phyloP scores from a whole-genome alignment of 2,329 filamentous ascomycete genomes.

The Cordyceps javanica region DNA sequence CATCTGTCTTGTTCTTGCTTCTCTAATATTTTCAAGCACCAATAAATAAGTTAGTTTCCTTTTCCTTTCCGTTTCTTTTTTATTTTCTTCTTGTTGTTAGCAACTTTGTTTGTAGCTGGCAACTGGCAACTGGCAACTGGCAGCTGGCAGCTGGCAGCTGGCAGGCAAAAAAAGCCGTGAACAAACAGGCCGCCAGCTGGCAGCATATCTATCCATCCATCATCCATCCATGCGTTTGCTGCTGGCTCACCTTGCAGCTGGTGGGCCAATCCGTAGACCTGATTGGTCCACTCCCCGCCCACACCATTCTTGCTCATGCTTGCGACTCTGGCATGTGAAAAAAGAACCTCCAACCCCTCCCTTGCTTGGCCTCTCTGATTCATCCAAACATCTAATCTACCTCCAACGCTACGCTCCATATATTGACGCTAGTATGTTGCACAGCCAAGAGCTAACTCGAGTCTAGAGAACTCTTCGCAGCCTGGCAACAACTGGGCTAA shows the following conservation, averaged over 20 bases:
- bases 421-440: not conserved
- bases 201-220: not conserved
- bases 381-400: slow-evolving; percentile 8
- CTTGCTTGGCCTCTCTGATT: not conserved
- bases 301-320: slow-evolving; percentile 8
- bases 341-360: not conserved
- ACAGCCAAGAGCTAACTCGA: not conserved
- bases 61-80: not conserved
- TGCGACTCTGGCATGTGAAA: slow-evolving; percentile 11
- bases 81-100: not conserved
- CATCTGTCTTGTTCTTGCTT: too few species aligned
- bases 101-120: not conserved
- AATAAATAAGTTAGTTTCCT: not conserved
- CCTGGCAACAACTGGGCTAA: not conserved
- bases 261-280: slow-evolving; percentile 1
- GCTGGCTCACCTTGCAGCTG: not conserved
- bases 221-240: not conserved
- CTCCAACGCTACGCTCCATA: not conserved
- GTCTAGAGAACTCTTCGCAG: not conserved
- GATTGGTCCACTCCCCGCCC: not conserved
- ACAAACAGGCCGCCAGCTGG: slow-evolving; percentile 2
- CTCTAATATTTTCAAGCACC: too few species aligned
- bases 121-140: not conserved
- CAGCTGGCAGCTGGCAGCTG: not conserved
- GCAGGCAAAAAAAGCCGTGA: too few species aligned